phyloP scores from a whole-genome alignment of 2,329 filamentous ascomycete species.

The Aspergillus calidoustus region DNA sequence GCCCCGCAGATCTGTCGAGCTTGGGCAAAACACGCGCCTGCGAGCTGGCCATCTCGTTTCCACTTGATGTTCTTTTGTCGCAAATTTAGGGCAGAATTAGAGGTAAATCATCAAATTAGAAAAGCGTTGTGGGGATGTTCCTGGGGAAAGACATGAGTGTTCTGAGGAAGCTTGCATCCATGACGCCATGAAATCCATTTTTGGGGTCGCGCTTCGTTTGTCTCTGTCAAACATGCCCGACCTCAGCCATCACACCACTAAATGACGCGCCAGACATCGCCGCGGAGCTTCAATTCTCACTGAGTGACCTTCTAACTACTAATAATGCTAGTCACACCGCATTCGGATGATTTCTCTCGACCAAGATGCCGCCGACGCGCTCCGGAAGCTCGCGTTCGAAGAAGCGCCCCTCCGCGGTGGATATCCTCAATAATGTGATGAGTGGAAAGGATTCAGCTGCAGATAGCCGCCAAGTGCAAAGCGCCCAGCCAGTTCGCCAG shows the following conservation, averaged over 20 bases:
- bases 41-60: conserved; percentile 29
- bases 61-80: not conserved
- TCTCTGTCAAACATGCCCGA: not conserved
- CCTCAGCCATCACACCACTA: not conserved
- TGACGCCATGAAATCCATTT: conserved; percentile 7
- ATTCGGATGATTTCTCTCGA: not conserved
- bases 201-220: not conserved
- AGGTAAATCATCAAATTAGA: not conserved
- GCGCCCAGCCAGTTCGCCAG: conserved; percentile 12
- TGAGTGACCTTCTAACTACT: not conserved
- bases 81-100: not conserved
- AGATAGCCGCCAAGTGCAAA: conserved; percentile 5
- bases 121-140: conserved; percentile 4
- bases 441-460: not conserved
- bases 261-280: not conserved
- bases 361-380: conserved; percentile 20
- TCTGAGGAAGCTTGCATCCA: not conserved
- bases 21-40: conserved; percentile 44
- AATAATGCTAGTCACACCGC: conserved; percentile 4
- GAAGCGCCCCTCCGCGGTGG: conserved; percentile 25
- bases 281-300: not conserved
- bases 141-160: not conserved
- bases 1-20: conserved; percentile 55
- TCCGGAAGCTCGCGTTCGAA: conserved; percentile 11
- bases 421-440: conserved; percentile 29